These are phyloP conservation scores for Lactarius vividus DNA, from an alignment of 768 basidiomycete genomes.

Conservation along the genomic window DNA sequence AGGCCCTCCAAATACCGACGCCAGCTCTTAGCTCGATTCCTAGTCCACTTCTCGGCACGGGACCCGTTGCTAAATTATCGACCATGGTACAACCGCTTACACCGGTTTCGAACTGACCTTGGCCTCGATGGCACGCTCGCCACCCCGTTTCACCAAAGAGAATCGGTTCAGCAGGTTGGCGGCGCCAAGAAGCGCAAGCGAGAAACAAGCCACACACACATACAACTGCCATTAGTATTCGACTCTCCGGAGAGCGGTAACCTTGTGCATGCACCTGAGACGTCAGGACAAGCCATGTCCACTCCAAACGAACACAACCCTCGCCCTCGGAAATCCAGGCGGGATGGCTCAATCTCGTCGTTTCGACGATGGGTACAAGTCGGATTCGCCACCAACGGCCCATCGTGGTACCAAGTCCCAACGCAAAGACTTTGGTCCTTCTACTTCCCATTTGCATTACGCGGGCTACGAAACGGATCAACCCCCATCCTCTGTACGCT, in stretches of 20 bases:
- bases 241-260: not conserved
- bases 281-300: not conserved
- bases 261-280: not conserved
- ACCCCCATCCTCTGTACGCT: not conserved
- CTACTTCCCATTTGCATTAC: not conserved
- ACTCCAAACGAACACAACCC: not conserved
- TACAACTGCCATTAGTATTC: not conserved
- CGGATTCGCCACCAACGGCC: slow-evolving; percentile 6
- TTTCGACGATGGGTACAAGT: slow-evolving; percentile 12
- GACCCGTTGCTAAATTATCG: not conserved
- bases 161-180: slow-evolving; percentile 1
- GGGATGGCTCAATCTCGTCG: not conserved
- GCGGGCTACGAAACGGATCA: slow-evolving; percentile 18
- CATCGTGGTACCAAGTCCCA: slow-evolving; percentile 2
- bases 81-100: slow-evolving; percentile 15
- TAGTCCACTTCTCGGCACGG: not conserved
- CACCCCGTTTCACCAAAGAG: not conserved
- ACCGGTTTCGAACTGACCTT: slow-evolving; percentile 9
- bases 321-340: slow-evolving; percentile 15
- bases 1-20: not conserved
- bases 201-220: slow-evolving; percentile 2
- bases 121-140: slow-evolving; percentile 5
- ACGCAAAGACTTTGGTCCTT: not conserved
- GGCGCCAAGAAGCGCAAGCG: slow-evolving; percentile 19
- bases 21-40: not conserved